Conservation (phyloP, 2,329 filamentous ascomycete genomes). For the Colletotrichum eleusines region DNA sequence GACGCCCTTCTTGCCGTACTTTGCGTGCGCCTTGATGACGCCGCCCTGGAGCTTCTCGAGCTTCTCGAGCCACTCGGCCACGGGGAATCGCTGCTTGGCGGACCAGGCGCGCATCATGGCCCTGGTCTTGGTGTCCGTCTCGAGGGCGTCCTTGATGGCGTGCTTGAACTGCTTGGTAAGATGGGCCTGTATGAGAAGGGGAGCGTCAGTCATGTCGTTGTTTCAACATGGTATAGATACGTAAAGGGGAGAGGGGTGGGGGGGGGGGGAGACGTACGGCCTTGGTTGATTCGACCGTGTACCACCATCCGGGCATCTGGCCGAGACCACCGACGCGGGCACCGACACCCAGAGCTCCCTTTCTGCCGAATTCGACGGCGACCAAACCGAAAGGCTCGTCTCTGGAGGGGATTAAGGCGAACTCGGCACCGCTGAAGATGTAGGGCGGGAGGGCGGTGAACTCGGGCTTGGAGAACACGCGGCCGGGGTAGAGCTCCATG, state of each 20-base stretch:
- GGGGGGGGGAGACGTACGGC: slow-evolving; percentile 49
- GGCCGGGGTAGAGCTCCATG: slow-evolving; percentile 74
- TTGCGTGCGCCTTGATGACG: slow-evolving; percentile 64
- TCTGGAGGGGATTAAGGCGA: slow-evolving; percentile 76
- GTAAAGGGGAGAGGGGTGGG: no score
- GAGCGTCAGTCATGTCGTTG: background rate
- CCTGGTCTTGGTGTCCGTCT: slow-evolving; percentile 66
- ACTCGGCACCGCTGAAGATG: slow-evolving; percentile 76
- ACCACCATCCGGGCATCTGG: slow-evolving; percentile 80
- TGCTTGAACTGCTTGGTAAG: slow-evolving; percentile 73
- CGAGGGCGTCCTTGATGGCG: slow-evolving; percentile 71
- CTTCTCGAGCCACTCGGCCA: slow-evolving; percentile 75
- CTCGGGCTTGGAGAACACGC: slow-evolving; percentile 75
- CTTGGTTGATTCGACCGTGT: slow-evolving; percentile 74
- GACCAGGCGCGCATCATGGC: slow-evolving; percentile 74
- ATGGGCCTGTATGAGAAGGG: slow-evolving; percentile 55
- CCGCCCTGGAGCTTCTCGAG: slow-evolving; percentile 72
- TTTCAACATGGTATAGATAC: no score
- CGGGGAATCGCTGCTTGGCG: slow-evolving; percentile 74
- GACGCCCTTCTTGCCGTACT: slow-evolving; percentile 42
- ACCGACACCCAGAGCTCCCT: slow-evolving; percentile 75
- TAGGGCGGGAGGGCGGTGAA: slow-evolving; percentile 75
- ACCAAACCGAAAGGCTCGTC: slow-evolving; percentile 78
- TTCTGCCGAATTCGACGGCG: slow-evolving; percentile 76
- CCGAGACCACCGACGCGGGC: slow-evolving; percentile 75